Evolutionary conservation across 176 grass and related monocot genomes (phyloP).

Genomic region (Aegilops umbellulata): DNA sequence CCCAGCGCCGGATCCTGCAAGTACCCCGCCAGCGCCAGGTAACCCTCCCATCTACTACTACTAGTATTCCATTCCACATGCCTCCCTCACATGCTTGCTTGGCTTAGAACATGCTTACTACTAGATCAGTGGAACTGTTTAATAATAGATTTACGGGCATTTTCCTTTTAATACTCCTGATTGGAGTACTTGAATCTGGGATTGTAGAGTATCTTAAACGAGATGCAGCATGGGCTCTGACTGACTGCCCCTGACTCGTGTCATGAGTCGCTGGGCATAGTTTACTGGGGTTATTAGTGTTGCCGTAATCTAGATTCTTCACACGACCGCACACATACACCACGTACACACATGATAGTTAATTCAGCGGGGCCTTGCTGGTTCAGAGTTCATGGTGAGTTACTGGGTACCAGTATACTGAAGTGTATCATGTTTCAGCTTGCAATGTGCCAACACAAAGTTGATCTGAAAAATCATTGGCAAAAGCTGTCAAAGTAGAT

Average conservation of each 20-base stretch:
- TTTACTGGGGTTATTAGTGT: not conserved
- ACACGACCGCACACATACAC: not conserved
- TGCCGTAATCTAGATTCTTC: not conserved
- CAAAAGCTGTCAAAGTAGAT: not conserved
- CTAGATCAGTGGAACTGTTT: not conserved
- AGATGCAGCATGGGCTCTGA: not conserved
- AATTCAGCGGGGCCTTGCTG: not conserved
- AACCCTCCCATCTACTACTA: too few relatives aligned
- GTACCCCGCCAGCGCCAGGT: slow-evolving; percentile 33
- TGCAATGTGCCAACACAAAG: not conserved
- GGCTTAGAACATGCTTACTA: not conserved
- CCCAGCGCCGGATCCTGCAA: slow-evolving; percentile 56
- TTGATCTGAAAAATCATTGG: not conserved
- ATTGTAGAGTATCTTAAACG: not conserved
- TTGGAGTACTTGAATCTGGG: slow-evolving; percentile 24
- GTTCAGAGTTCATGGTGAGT: not conserved
- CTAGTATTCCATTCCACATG: not conserved
- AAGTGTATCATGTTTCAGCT: not conserved
- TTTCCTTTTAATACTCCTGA: not conserved
- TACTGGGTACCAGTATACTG: not conserved
- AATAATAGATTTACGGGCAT: not conserved
- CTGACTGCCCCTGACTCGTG: not conserved
- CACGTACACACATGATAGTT: not conserved
- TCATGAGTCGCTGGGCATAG: not conserved
- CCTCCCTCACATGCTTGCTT: not conserved